A percentile compares a stretch with the other conserved stretches of the same genome.
Conservation (phyloP, 2,329 filamentous ascomycete species). For the Hawksworthiomyces lignivorus region DNA sequence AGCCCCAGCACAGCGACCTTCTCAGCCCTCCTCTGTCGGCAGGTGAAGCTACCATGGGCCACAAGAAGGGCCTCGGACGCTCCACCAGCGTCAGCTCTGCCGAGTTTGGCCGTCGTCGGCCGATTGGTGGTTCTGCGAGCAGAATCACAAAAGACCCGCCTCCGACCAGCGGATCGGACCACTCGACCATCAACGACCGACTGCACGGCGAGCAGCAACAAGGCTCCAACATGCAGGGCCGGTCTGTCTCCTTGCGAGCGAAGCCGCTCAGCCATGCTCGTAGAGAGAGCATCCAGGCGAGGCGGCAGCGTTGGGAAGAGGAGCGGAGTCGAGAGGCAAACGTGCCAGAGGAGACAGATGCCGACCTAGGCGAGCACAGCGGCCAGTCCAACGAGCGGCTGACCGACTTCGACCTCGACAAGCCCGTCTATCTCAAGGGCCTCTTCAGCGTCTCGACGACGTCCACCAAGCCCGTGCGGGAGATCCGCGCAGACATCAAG, state of each 20-base stretch:
- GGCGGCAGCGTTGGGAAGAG: constrained; percentile 56
- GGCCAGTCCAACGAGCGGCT: constrained; percentile 54
- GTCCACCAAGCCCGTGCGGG: constrained; percentile 77
- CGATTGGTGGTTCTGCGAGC: constrained; percentile 30
- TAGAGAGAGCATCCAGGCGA: constrained; percentile 84
- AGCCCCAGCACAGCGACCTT: constrained; percentile 70
- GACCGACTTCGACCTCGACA: constrained; percentile 69
- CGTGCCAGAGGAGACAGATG: constrained; percentile 85
- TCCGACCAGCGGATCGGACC: constrained; percentile 71
- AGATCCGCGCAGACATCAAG: constrained; percentile 85
- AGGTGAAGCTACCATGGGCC: constrained; percentile 47
- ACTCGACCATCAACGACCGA: constrained; percentile 53
- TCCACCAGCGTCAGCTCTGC: constrained; percentile 90
- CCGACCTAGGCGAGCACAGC: constrained; percentile 59
- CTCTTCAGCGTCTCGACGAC: constrained; percentile 97
- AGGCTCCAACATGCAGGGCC: constrained; percentile 36
- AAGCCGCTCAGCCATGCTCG: constrained; percentile 86
- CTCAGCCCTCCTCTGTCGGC: constrained; percentile 64
- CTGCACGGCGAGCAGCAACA: constrained; percentile 43
- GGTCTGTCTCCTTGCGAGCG: constrained; percentile 61
- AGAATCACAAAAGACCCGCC: constrained; percentile 56
- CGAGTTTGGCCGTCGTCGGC: constrained; percentile 60
- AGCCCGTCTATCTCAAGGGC: constrained; percentile 92
- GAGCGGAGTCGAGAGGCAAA: constrained; percentile 56
- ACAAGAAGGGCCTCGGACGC: constrained; percentile 65